These are phyloP conservation scores for Mortierella sp. DNA, from an alignment of 371 early-diverging fungal species.

Conservation along the genomic window DNA sequence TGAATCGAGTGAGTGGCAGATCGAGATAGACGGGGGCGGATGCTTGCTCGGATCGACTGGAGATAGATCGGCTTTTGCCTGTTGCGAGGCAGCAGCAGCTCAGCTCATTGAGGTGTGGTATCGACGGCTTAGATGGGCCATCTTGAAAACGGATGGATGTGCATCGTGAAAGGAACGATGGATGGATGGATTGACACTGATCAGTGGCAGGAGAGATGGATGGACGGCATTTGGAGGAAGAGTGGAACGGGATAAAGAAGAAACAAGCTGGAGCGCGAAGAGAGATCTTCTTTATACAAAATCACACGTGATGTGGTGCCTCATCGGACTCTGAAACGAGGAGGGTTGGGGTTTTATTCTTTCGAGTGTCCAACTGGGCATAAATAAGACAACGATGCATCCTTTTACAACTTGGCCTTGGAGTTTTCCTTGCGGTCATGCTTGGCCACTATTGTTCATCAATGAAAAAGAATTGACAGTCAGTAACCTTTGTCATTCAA, in stretches of 20 bases:
- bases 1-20: background rate
- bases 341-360: background rate
- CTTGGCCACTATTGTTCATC: slow-evolving; percentile 43
- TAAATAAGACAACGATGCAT: background rate
- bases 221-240: background rate
- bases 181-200: slow-evolving; percentile 5
- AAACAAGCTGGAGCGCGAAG: background rate
- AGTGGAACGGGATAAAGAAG: background rate
- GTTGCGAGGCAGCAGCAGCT: too few relatives aligned
- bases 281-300: background rate
- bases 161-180: background rate
- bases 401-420: slow-evolving; percentile 37
- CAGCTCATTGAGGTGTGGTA: background rate
- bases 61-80: too few relatives aligned
- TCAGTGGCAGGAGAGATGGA: background rate
- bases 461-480: background rate
- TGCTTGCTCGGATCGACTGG: background rate
- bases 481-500: background rate
- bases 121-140: background rate
- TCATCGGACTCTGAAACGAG: background rate
- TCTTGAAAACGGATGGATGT: slow-evolving; percentile 7
- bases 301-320: slow-evolving; percentile 5
- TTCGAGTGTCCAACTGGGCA: background rate
- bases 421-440: slow-evolving; percentile 40
- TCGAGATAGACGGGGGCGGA: background rate